Percentiles rank a stretch among this genome's conserved stretches.
These are phyloP conservation scores for Apiotrichum sp. DNA, from an alignment of 1,284 basidiomycete genomes.

Conservation along the genomic window DNA sequence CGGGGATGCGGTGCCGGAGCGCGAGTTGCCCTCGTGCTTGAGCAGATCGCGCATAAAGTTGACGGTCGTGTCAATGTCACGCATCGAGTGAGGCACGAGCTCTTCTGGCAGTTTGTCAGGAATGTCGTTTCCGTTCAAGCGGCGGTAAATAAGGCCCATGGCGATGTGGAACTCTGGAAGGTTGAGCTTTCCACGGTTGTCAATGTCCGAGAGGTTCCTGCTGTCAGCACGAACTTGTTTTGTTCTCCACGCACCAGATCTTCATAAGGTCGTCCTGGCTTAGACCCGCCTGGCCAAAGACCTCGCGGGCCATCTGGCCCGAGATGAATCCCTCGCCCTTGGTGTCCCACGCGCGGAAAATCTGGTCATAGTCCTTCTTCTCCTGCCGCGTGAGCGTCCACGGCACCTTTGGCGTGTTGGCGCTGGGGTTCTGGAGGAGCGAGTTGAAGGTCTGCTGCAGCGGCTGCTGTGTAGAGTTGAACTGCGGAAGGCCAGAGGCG, in stretches of 20 bases:
- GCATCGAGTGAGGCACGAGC: slow-evolving; percentile 84
- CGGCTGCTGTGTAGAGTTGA: slow-evolving; percentile 44
- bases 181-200: slow-evolving; percentile 89
- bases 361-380: slow-evolving; percentile 94
- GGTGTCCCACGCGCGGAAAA: slow-evolving; percentile 93
- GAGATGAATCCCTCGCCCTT: slow-evolving; percentile 71
- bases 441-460: slow-evolving; percentile 54
- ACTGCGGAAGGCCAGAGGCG: slow-evolving; percentile 53
- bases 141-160: slow-evolving; percentile 96
- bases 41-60: slow-evolving; percentile 86
- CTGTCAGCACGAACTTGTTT: not conserved
- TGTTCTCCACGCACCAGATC: slow-evolving; percentile 66
- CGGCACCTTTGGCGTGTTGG: slow-evolving; percentile 66
- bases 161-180: slow-evolving; percentile 96
- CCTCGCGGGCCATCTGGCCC: slow-evolving; percentile 79
- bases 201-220: slow-evolving; percentile 82
- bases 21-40: slow-evolving; percentile 68
- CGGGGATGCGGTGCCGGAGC: slow-evolving; percentile 51
- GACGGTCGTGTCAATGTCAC: slow-evolving; percentile 85
- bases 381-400: slow-evolving; percentile 87
- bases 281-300: slow-evolving; percentile 91
- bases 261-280: slow-evolving; percentile 84
- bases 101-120: slow-evolving; percentile 82
- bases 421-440: slow-evolving; percentile 59
- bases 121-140: slow-evolving; percentile 84